Conservation (phyloP, 441 rosid genomes). For the Gossypium schwendimanii region DNA sequence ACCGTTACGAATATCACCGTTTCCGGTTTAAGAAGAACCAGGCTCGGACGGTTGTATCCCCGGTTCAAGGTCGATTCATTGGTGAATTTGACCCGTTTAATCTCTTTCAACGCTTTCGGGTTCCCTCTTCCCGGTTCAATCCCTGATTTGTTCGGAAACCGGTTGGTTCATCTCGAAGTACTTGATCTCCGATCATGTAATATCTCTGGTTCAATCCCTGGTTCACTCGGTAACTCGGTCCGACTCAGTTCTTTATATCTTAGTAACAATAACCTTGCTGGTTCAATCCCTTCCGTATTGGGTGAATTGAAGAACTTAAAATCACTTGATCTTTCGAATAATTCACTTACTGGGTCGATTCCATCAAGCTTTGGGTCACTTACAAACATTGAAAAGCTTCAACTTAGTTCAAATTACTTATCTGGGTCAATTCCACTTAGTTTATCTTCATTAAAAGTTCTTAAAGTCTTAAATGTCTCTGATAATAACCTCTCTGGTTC, state of each 20-base stretch:
- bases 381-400: conserved; percentile 30
- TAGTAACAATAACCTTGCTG: conserved; percentile 34
- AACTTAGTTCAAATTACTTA: conserved; percentile 42
- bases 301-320: conserved; percentile 24
- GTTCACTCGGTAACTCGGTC: conserved; percentile 31
- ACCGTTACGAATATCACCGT: conserved; percentile 33
- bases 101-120: conserved; percentile 52
- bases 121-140: conserved; percentile 51
- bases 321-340: conserved; percentile 43
- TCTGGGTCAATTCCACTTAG: conserved; percentile 31
- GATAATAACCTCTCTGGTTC: conserved; percentile 37
- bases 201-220: conserved; percentile 34
- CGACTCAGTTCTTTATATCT: conserved; percentile 28
- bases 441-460: conserved; percentile 32
- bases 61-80: conserved; percentile 45
- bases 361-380: conserved; percentile 34
- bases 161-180: conserved; percentile 30
- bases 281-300: conserved; percentile 31
- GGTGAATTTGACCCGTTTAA: conserved; percentile 36
- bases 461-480: conserved; percentile 42
- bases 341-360: conserved; percentile 39
- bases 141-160: conserved; percentile 42
- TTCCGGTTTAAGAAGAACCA: conserved; percentile 49
- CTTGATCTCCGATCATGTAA: conserved; percentile 56
- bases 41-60: conserved; percentile 37